These are phyloP conservation scores for Moesziomyces parantarcticus DNA, from an alignment of 1,284 basidiomycete species.

Conservation along the genomic window DNA sequence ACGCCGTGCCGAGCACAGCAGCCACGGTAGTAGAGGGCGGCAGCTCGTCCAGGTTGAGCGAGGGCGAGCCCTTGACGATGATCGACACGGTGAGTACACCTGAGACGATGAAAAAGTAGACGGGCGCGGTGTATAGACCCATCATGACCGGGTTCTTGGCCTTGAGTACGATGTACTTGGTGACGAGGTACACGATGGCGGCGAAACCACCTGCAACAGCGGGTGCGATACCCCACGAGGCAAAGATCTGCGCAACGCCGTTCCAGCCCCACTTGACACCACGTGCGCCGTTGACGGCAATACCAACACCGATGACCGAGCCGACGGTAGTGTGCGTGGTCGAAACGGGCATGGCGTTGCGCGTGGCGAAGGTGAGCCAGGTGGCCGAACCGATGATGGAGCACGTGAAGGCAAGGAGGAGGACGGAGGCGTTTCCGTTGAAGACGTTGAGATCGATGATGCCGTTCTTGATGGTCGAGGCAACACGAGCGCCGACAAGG, in stretches of 20 bases:
- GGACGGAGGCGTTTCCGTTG: conserved; percentile 32
- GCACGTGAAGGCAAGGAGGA: conserved; percentile 51
- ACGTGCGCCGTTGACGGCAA: conserved; percentile 31
- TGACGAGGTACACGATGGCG: conserved; percentile 40
- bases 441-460: conserved; percentile 46
- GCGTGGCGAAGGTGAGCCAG: conserved; percentile 49
- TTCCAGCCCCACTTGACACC: conserved; percentile 51
- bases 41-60: conserved; percentile 42
- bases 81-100: conserved; percentile 40
- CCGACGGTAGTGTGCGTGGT: conserved; percentile 54
- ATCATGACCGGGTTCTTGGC: conserved; percentile 33
- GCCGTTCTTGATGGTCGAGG: conserved; percentile 50
- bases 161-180: conserved; percentile 43
- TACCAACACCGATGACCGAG: conserved; percentile 43
- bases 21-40: conserved; percentile 23
- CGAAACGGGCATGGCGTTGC: conserved; percentile 47
- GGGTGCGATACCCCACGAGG: conserved; percentile 50
- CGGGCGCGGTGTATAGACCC: conserved; percentile 27
- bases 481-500: conserved; percentile 40
- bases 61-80: conserved; percentile 49
- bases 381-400: conserved; percentile 39
- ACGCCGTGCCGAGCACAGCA: conserved; percentile 35
- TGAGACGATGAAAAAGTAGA: conserved; percentile 44
- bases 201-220: conserved; percentile 37
- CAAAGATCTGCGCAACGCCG: conserved; percentile 45